Percentiles rank a stretch among this genome's conserved stretches.
Evolutionary conservation across 164 flowering plant genomes (phyloP).

Genomic region (Annona cherimola): DNA sequence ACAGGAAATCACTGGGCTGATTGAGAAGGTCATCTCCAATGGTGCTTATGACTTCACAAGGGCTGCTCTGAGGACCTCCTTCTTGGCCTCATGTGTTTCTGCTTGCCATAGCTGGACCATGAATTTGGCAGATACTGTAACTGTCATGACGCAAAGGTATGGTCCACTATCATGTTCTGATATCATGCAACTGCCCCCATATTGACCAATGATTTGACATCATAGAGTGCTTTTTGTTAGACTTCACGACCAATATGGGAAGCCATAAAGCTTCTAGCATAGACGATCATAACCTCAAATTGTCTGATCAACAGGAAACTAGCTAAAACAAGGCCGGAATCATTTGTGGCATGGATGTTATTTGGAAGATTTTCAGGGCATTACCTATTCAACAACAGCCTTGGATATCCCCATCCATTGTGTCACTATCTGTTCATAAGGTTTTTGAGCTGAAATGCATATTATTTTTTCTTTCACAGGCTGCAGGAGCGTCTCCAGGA

Average conservation of each 20-base stretch:
- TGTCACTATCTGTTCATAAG: neutral
- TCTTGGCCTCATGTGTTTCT: conserved; percentile 95
- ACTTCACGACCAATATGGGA: neutral
- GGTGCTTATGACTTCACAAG: conserved; percentile 94
- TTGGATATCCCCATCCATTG: neutral
- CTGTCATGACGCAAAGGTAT: conserved; percentile 94
- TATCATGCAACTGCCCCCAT: neutral
- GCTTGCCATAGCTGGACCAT: conserved; percentile 85
- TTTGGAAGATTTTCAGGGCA: neutral
- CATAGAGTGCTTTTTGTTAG: neutral
- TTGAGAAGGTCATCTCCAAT: conserved; percentile 58
- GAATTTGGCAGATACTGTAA: conserved; percentile 83
- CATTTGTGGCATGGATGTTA: neutral
- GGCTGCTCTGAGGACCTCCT: conserved; percentile 90
- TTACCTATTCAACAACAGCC: neutral
- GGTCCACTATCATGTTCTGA: neutral
- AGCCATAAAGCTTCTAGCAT: neutral
- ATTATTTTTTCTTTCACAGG: conserved; percentile 29
- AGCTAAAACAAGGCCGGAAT: neutral
- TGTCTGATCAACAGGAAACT: neutral
- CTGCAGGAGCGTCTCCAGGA: conserved; percentile 90
- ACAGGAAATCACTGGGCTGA: conserved; percentile 65
- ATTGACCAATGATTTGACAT: neutral
- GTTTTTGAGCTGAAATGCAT: neutral
- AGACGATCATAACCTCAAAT: neutral